Evolutionary conservation across 345 rosid genomes (phyloP).

Genomic region (Heritiera littoralis): DNA sequence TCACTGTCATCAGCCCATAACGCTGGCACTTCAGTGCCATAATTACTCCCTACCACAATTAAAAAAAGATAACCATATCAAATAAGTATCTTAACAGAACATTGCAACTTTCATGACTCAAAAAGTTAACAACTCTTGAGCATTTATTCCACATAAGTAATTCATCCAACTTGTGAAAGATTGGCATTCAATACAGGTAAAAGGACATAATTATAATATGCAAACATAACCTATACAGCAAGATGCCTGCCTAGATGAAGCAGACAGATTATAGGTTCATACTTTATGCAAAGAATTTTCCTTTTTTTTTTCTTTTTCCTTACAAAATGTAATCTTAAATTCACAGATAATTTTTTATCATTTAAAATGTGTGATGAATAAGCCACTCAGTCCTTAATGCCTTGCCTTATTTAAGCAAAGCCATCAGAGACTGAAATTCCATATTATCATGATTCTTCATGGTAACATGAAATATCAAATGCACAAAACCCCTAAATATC

Average conservation of each 20-base stretch:
- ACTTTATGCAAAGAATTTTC: background rate
- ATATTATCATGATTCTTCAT: background rate
- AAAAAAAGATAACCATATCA: background rate
- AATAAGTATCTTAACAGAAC: background rate
- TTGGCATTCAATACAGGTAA: background rate
- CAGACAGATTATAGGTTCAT: background rate
- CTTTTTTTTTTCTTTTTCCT: background rate
- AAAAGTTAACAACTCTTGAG: background rate
- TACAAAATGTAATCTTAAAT: background rate
- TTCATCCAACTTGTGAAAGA: slow-evolving; percentile 1
- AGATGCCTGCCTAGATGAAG: background rate
- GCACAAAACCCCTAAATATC: background rate
- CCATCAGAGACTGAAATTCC: background rate
- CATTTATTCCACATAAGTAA: background rate
- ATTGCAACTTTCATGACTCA: background rate
- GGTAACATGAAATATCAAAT: background rate
- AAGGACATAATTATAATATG: background rate
- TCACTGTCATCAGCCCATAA: slow-evolving; percentile 40
- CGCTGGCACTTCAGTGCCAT: slow-evolving; percentile 27
- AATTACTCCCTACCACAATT: slow-evolving; percentile 35
- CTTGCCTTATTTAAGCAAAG: background rate
- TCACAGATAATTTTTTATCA: background rate
- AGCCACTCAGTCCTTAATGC: background rate
- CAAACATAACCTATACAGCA: background rate
- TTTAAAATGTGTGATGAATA: background rate